A percentile compares a stretch with the other conserved stretches of the same genome.
phyloP scores from a whole-genome alignment of 2,329 filamentous ascomycete species.

The Camillea tinctor region DNA sequence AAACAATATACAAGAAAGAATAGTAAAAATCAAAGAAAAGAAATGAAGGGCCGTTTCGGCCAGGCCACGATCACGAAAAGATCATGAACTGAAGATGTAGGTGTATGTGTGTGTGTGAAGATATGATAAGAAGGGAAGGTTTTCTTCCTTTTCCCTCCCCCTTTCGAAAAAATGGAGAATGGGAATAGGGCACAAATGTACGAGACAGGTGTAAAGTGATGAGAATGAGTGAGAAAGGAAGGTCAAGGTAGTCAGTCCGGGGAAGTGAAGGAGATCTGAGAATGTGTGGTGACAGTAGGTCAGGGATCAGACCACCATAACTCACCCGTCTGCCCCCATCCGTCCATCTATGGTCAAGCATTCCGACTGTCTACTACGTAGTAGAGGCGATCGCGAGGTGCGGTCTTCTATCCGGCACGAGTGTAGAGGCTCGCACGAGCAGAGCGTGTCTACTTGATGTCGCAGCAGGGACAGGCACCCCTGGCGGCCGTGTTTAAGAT shows the following conservation, averaged over 20 bases:
- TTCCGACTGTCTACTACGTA: background rate
- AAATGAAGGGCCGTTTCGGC: slow-evolving; percentile 39
- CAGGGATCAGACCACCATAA: slow-evolving; percentile 8
- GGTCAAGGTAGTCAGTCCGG: slow-evolving; percentile 20
- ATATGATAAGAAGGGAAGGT: slow-evolving; percentile 14
- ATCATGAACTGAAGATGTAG: slow-evolving; percentile 37
- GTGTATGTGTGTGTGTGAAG: slow-evolving; percentile 9
- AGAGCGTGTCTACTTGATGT: slow-evolving; percentile 3
- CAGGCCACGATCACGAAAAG: slow-evolving; percentile 35
- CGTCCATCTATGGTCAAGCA: background rate
- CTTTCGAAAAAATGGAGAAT: slow-evolving; percentile 12
- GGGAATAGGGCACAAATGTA: slow-evolving; percentile 17
- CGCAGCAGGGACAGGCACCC: slow-evolving; percentile 6
- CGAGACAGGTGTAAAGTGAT: slow-evolving; percentile 11
- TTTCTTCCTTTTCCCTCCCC: slow-evolving; percentile 6
- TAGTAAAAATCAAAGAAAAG: slow-evolving; percentile 30
- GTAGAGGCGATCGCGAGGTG: background rate
- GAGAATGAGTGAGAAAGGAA: slow-evolving; percentile 22
- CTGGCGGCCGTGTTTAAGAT: slow-evolving; percentile 16
- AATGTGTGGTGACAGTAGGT: background rate
- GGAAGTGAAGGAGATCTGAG: slow-evolving; percentile 21
- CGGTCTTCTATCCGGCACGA: background rate
- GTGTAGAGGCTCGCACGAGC: slow-evolving; percentile 10
- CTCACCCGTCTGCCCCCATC: background rate
- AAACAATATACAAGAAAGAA: slow-evolving; percentile 30